These are phyloP conservation scores for Seminavis robusta DNA, from an alignment of 108 stramenopile genomes.

Conservation along the genomic window DNA sequence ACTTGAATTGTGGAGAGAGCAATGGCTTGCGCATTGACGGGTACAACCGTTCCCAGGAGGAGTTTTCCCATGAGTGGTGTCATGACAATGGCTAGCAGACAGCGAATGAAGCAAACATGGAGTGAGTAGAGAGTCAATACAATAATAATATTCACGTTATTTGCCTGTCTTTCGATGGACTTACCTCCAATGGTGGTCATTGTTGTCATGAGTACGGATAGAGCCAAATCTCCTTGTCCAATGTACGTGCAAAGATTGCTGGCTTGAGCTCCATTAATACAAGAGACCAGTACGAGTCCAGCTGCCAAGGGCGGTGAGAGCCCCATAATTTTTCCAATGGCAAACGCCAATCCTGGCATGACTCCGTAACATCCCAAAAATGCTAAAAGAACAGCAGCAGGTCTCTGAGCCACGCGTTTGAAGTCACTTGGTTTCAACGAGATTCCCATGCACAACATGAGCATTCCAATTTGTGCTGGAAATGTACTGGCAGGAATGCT, in stretches of 20 bases:
- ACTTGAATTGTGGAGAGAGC: slow-evolving; percentile 51
- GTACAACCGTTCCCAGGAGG: slow-evolving; percentile 53
- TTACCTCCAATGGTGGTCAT: slow-evolving; percentile 48
- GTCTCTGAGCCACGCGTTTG: slow-evolving; percentile 44
- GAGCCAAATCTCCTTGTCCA: slow-evolving; percentile 55
- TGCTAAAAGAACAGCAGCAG: slow-evolving; percentile 46
- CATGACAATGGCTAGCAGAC: slow-evolving; percentile 45
- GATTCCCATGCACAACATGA: slow-evolving; percentile 69
- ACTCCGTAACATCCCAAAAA: slow-evolving; percentile 46
- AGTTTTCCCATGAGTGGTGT: slow-evolving; percentile 55
- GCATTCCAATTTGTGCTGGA: slow-evolving; percentile 38
- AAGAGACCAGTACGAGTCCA: slow-evolving; percentile 61
- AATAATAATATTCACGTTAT: not conserved
- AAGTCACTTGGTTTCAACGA: slow-evolving; percentile 50
- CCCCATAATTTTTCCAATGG: slow-evolving; percentile 23
- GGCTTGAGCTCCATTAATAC: slow-evolving; percentile 65
- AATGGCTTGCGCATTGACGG: slow-evolving; percentile 56
- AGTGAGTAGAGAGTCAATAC: not conserved
- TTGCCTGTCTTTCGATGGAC: not conserved
- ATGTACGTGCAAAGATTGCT: slow-evolving; percentile 67
- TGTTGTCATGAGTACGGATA: slow-evolving; percentile 63
- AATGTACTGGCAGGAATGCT: slow-evolving; percentile 63
- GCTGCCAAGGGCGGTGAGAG: slow-evolving; percentile 48
- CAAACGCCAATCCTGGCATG: slow-evolving; percentile 47
- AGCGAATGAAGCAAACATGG: too few species aligned